phyloP scores from a whole-genome alignment of 345 rosid genomes.

The Hevea brasiliensis region DNA sequence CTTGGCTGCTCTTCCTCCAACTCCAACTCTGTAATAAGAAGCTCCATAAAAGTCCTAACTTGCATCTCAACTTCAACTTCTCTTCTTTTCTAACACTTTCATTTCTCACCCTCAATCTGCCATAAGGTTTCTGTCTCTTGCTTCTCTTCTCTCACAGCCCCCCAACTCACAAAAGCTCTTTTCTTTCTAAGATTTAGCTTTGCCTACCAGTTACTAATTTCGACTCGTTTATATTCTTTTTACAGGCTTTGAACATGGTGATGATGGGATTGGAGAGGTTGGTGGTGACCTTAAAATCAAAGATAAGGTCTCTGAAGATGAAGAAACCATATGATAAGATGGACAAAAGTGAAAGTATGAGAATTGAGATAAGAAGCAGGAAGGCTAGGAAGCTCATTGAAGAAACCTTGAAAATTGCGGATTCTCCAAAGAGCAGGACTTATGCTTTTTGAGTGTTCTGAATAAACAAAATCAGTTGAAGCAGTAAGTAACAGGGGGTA shows the following conservation, averaged over 20 bases:
- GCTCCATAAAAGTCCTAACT: neutral
- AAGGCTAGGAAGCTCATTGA: constrained; percentile 76
- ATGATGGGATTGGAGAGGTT: constrained; percentile 62
- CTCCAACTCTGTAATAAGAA: neutral
- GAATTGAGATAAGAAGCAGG: constrained; percentile 78
- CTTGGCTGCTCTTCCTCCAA: neutral
- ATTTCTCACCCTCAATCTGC: neutral
- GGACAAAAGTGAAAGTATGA: constrained; percentile 95
- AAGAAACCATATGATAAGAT: constrained; percentile 70
- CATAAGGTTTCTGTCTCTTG: neutral
- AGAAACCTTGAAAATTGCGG: constrained; percentile 68
- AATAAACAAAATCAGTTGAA: neutral
- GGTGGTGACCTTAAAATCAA: constrained; percentile 61
- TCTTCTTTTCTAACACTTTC: neutral
- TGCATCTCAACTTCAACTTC: too few relatives aligned
- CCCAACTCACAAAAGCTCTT: too few relatives aligned
- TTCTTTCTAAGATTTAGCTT: neutral
- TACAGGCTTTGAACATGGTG: constrained; percentile 21
- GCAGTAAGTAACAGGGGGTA: too few relatives aligned
- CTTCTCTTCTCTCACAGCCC: too few relatives aligned
- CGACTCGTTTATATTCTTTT: neutral
- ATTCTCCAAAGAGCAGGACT: constrained; percentile 62
- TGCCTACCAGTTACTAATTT: neutral
- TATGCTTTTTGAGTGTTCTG: constrained; percentile 45
- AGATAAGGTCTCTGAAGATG: constrained; percentile 58